These are phyloP conservation scores for Lepidium africanum DNA, from an alignment of 345 rosid genomes.

Conservation along the genomic window DNA sequence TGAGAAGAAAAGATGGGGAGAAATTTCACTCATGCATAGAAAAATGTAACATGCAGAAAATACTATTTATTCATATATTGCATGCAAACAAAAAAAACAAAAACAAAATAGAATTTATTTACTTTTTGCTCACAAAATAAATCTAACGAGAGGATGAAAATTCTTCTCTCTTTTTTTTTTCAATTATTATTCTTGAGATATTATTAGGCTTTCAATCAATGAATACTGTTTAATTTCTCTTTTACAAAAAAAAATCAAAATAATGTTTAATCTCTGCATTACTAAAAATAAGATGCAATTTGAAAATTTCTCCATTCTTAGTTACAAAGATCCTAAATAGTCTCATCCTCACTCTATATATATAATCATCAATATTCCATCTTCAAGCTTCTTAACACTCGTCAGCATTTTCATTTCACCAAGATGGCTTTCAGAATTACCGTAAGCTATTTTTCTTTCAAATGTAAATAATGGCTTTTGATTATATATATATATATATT, in stretches of 20 bases:
- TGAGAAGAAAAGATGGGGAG: neutral
- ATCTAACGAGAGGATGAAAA: neutral
- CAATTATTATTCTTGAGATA: neutral
- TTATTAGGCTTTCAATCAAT: neutral
- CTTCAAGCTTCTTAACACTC: neutral
- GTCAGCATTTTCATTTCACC: neutral
- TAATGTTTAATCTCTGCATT: neutral
- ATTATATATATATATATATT: too few species aligned
- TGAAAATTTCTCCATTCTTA: conserved; percentile 14
- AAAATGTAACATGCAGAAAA: neutral
- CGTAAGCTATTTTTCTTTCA: neutral
- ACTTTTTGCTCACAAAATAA: neutral
- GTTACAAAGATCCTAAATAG: conserved; percentile 21
- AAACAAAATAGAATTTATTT: neutral
- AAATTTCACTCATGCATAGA: neutral
- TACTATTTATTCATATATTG: too few species aligned
- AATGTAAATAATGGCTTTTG: neutral
- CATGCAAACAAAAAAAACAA: neutral
- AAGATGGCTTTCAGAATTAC: conserved; percentile 23
- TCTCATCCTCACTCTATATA: conserved; percentile 4
- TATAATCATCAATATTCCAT: neutral
- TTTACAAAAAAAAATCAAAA: too few species aligned
- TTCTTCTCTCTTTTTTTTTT: neutral
- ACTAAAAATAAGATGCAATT: conserved; percentile 14
- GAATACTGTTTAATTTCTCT: conserved; percentile 2